These are phyloP conservation scores for Fusarium coicis DNA, from an alignment of 2,329 filamentous ascomycete genomes.

Conservation along the genomic window DNA sequence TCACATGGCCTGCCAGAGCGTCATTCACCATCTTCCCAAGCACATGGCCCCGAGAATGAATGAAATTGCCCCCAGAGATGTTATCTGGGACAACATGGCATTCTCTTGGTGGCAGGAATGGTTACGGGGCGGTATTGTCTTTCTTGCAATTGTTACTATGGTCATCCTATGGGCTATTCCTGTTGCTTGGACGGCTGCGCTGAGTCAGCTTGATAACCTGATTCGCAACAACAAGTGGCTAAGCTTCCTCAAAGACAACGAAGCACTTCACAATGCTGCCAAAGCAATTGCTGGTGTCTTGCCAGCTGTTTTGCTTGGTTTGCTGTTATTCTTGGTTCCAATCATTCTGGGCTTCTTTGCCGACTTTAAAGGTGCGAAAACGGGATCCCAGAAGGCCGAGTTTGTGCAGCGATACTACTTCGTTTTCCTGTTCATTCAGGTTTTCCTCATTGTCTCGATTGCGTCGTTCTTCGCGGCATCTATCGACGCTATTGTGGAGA, in stretches of 20 bases:
- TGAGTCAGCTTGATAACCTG: conserved; percentile 81
- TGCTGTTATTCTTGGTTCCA: conserved; percentile 85
- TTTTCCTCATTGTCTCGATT: conserved; percentile 93
- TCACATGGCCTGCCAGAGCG: conserved; percentile 95
- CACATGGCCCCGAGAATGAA: conserved; percentile 93
- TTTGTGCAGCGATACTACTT: conserved; percentile 96
- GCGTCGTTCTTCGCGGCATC: conserved; percentile 76
- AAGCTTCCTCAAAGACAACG: conserved; percentile 70
- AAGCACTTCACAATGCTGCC: conserved; percentile 67
- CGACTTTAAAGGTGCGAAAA: conserved; percentile 81
- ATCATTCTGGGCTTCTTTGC: conserved; percentile 80
- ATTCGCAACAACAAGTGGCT: conserved; percentile 76
- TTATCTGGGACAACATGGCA: conserved; percentile 97
- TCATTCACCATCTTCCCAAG: conserved; percentile 89
- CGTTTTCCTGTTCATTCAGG: conserved; percentile 90
- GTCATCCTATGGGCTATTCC: conserved; percentile 91
- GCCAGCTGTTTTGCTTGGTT: conserved; percentile 78
- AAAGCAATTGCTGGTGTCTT: conserved; percentile 83
- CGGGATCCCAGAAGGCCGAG: conserved; percentile 79
- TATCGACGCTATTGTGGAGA: conserved; percentile 64
- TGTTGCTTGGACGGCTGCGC: conserved; percentile 84
- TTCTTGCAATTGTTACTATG: conserved; percentile 76
- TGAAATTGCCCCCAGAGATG: conserved; percentile 93
- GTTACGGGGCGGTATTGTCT: conserved; percentile 73
- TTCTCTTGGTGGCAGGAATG: conserved; percentile 95